Evolutionary conservation across 1,139 yeast genomes (phyloP), one percentile per base, ranked within the genome.

Genomic region (Blastobotrys apis): DNA sequence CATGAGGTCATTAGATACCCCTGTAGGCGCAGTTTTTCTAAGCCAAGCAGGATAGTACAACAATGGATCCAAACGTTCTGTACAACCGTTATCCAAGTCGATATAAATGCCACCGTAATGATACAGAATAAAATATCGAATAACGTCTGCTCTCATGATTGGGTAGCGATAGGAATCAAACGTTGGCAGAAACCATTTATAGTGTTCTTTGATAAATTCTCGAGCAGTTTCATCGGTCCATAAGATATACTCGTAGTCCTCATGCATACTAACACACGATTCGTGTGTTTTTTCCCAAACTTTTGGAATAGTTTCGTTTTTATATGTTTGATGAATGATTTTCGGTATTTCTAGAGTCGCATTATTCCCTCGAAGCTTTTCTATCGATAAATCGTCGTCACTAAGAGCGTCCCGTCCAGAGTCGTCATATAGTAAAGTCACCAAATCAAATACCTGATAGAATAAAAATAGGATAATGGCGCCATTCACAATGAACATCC

Each of bases 271-370:
- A 42, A 78, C 73, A 63, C 95, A 86, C 19, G 78, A 77, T 58
- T 78, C 74, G 61, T 85, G 95, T 20, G 95, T 88, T 2, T 74
- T 74, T 53, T 69, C 68, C 97, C 97, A 88, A 45, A 77, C 71
- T 38, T 79, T 86, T 2, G 97, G 97, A 22, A 88, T 77, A 21
- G 79, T 75, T 17, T 69, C 75, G 22, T 84, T 82, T 64, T 86
- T 88, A 67, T 88, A 88, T 13, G 97, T 88, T 65, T 88, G 97
- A 62, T 88, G 97, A 47, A 88, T 87, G 61, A 88, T 87, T 59
- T 84, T 85, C 32, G 97, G 97, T 40, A 88, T 85, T 27, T 21
- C 17, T 6, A 23, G 21, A 30, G 21, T 36, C 31, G 8, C 16
- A n/a, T 10, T 20, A 20, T 13, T 33, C n/a, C n/a, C n/a, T n/a